These are phyloP conservation scores for Asterionellopsis glacialis DNA, from an alignment of 108 stramenopile genomes.

Conservation along the genomic window DNA sequence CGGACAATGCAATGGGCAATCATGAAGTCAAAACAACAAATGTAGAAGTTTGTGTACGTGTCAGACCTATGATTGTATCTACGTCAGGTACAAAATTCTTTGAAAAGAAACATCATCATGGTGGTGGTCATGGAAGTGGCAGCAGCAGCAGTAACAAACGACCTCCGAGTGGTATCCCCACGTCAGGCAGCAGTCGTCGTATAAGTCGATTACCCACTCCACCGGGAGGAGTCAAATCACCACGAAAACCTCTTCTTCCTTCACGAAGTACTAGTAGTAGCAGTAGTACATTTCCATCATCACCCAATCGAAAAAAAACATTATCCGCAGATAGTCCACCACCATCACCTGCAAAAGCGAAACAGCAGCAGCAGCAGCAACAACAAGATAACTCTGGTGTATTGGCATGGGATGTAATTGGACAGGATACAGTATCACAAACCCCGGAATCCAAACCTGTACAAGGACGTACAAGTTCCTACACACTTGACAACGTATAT, in stretches of 20 bases:
- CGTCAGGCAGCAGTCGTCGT: neutral
- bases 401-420: constrained; percentile 35
- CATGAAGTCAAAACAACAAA: constrained; percentile 2
- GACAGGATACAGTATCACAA: constrained; percentile 37
- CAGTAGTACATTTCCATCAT: neutral
- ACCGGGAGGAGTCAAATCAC: no score
- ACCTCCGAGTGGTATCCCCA: neutral
- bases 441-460: constrained; percentile 17
- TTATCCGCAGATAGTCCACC: no score
- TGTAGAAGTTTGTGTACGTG: constrained; percentile 9
- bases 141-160: neutral
- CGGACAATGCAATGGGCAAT: neutral
- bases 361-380: neutral
- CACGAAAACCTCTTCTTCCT: no score
- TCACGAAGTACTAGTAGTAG: neutral
- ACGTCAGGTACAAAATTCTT: neutral
- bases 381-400: neutral
- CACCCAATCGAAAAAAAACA: neutral
- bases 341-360: neutral
- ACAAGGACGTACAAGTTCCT: constrained; percentile 44
- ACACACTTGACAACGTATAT: constrained; percentile 65
- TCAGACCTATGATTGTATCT: constrained; percentile 4
- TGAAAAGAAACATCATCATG: neutral
- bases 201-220: neutral
- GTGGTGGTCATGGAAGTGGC: neutral